These are phyloP conservation scores for Fusarium citri DNA, from an alignment of 2,329 filamentous ascomycete genomes.

Conservation along the genomic window DNA sequence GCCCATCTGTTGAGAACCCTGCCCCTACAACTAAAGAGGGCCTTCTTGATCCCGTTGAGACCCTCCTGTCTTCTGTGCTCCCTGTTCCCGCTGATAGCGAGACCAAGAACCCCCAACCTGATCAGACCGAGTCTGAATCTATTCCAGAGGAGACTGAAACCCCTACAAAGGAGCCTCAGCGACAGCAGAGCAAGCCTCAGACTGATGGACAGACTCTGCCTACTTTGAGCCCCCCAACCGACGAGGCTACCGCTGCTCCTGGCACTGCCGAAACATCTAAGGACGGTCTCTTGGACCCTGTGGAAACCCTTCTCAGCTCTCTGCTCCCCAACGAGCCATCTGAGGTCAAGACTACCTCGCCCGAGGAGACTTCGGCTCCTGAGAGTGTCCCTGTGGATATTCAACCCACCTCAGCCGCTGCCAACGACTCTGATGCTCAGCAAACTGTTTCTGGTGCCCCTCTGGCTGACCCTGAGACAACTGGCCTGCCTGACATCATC, in stretches of 20 bases:
- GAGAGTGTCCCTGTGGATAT: conserved; percentile 4
- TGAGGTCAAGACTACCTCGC: conserved; percentile 15
- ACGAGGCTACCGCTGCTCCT: conserved; percentile 22
- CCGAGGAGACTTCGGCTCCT: conserved; percentile 12
- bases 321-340: conserved; percentile 28
- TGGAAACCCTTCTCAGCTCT: conserved; percentile 37
- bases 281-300: conserved; percentile 41
- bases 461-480: conserved; percentile 30
- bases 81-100: conserved; percentile 25
- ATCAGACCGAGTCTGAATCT: conserved; percentile 22
- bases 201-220: conserved; percentile 23
- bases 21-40: conserved; percentile 23
- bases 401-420: conserved; percentile 20
- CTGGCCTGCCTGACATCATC: conserved; percentile 11
- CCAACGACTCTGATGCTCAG: conserved; percentile 9
- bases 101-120: conserved; percentile 15
- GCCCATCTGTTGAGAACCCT: conserved; percentile 18
- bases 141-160: conserved; percentile 19
- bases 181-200: conserved; percentile 22
- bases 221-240: conserved; percentile 14
- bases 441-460: conserved; percentile 25
- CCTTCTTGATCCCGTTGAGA: conserved; percentile 39
- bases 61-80: conserved; percentile 29
- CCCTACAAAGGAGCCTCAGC: conserved; percentile 28
- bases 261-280: conserved; percentile 21